Evolutionary conservation across 495 filamentous ascomycete species (phyloP), one percentile per base, ranked within the genome.

Genomic region (Aspergillus carlsbadensis): DNA sequence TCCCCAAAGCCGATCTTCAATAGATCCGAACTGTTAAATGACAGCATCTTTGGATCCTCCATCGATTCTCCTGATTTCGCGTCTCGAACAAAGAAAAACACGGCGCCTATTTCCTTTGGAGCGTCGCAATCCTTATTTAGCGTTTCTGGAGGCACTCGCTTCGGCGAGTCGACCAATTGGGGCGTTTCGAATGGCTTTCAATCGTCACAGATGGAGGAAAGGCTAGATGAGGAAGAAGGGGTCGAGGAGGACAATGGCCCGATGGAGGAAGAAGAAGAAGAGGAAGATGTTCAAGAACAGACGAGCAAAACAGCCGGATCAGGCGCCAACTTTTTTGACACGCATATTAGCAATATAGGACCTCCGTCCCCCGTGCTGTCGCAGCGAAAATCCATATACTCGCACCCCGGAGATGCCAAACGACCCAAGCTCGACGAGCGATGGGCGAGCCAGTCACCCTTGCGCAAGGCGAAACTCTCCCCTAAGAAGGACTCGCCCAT

Each of bases 401-500:
- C 74, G 10, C 77, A 77, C 29, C 70, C 74, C 2, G 63, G 36
- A 36, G 74, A 75, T 52, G 68, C 76, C 2, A 78, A 77, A 49
- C 71, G 76, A 10, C 69, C 76, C n/a, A 76, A 72, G 52, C 67
- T 78, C 15, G 66, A 76, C 44, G 76, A 78, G 41, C 58, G 60
- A 42, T 77, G 76, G 76, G 65, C 67, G 6, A 62, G 49, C 26
- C 69, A 68, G 46, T 74, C 76, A 0, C 72, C 74, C 13, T 8
- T 73, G 17, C 64, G 66, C 55, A 78, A 76, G 33, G 57, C 62
- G 22, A 73, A 71, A 42, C 39, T 75, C 7, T 69, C 74, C 0
- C 73, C 76, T 0, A 80, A 79, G 54, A 84, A 78, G 41, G 64
- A 74, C 7, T 78, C 74, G 4, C 73, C 78, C 31, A 81, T 82